Percentiles rank a stretch among this genome's conserved stretches.
phyloP scores from a whole-genome alignment of 2,329 filamentous ascomycete genomes.

The Diplodia corticola region DNA sequence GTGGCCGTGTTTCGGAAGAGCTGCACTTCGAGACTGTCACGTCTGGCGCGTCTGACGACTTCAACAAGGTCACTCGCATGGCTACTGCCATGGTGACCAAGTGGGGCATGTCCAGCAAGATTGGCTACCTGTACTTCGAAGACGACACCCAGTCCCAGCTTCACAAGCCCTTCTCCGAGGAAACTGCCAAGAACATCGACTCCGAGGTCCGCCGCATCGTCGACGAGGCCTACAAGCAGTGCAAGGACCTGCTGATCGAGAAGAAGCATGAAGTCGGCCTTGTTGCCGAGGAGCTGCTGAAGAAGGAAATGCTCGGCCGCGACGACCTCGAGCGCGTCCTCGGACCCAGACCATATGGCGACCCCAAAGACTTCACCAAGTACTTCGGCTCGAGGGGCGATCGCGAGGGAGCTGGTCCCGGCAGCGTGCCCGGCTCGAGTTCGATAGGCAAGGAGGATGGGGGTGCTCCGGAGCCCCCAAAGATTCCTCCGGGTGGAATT shows the following conservation, averaged over 20 bases:
- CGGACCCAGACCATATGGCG: constrained; percentile 79
- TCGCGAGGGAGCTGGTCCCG: constrained; percentile 26
- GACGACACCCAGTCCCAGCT: constrained; percentile 76
- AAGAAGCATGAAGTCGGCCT: constrained; percentile 88
- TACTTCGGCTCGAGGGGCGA: constrained; percentile 65
- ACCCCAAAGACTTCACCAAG: constrained; percentile 87
- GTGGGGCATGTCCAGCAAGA: constrained; percentile 95
- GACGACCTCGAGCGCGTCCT: constrained; percentile 91
- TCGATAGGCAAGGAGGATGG: constrained; percentile 13
- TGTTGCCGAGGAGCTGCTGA: constrained; percentile 87
- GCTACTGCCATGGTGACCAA: constrained; percentile 98
- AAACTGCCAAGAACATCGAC: constrained; percentile 91
- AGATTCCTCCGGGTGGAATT: background rate
- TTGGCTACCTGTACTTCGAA: constrained; percentile 90
- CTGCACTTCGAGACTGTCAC: constrained; percentile 96
- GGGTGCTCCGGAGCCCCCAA: constrained; percentile 12
- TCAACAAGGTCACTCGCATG: constrained; percentile 97
- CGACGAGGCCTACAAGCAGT: constrained; percentile 89
- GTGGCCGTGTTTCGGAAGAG: constrained; percentile 92
- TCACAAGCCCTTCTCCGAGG: constrained; percentile 93
- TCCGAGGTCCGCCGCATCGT: constrained; percentile 87
- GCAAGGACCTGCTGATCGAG: constrained; percentile 75
- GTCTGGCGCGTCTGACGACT: constrained; percentile 91
- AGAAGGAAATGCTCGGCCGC: constrained; percentile 85
- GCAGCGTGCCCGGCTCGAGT: background rate